These are phyloP conservation scores for Entomortierella beljakovae DNA, from an alignment of 192 early-diverging fungal species.

Conservation along the genomic window DNA sequence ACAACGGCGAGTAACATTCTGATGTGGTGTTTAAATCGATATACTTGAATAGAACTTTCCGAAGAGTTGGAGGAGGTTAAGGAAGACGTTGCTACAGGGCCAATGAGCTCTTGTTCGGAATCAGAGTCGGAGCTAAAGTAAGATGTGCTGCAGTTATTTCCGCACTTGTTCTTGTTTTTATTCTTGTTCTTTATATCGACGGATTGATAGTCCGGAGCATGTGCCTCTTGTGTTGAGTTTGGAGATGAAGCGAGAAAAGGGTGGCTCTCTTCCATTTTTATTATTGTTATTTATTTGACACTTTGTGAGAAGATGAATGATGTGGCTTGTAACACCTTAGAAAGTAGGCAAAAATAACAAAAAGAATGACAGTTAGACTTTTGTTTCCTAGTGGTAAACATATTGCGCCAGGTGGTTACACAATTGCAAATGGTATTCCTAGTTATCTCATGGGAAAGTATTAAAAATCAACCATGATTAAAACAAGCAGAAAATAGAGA, in stretches of 20 bases:
- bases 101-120: background rate
- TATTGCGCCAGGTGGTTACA: background rate
- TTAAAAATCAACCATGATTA: no score
- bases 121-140: background rate
- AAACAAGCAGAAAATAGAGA: no score
- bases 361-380: background rate
- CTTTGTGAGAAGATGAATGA: conserved; percentile 6
- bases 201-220: background rate
- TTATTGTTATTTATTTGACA: background rate
- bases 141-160: background rate
- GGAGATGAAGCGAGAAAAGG: conserved; percentile 9
- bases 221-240: background rate
- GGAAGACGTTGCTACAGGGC: background rate
- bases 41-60: background rate
- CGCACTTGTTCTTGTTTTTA: background rate
- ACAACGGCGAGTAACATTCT: conserved; percentile 16
- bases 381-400: no score
- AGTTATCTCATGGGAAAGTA: no score
- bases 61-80: background rate
- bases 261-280: conserved; percentile 9
- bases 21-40: background rate
- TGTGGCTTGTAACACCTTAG: conserved; percentile 17
- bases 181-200: background rate
- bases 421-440: background rate
- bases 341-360: background rate